A percentile compares a stretch with the other conserved stretches of the same genome.
Evolutionary conservation across 2,329 filamentous ascomycete genomes (phyloP).

Genomic region (Monilinia fructicola): DNA sequence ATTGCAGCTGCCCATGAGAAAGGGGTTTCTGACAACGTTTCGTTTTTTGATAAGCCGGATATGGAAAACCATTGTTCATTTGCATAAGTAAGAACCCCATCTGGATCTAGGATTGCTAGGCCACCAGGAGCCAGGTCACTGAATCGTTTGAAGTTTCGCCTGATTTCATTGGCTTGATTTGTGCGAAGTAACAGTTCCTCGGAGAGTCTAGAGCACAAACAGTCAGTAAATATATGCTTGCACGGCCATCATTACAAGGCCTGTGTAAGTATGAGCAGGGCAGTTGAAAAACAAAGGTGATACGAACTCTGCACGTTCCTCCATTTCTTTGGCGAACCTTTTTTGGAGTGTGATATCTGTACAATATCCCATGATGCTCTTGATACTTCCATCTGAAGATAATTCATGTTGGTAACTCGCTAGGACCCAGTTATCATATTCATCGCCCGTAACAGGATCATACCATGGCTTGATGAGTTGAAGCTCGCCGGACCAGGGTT

Average conservation of each 20-base stretch:
- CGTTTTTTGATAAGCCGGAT: slow-evolving; percentile 12
- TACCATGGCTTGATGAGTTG: slow-evolving; percentile 61
- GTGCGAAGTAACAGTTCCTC: slow-evolving; percentile 67
- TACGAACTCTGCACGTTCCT: slow-evolving; percentile 59
- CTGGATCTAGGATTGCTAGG: slow-evolving; percentile 25
- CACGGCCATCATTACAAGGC: not conserved
- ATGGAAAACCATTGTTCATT: slow-evolving; percentile 26
- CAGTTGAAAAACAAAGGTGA: not conserved
- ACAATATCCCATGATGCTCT: slow-evolving; percentile 74
- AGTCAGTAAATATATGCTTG: not conserved
- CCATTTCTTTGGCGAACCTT: slow-evolving; percentile 77
- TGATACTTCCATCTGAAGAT: slow-evolving; percentile 60
- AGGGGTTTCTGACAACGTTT: not conserved
- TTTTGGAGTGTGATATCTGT: slow-evolving; percentile 85
- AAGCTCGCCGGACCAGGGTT: slow-evolving; percentile 69
- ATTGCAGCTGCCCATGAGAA: slow-evolving; percentile 21
- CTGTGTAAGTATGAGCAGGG: not conserved
- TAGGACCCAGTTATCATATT: slow-evolving; percentile 70
- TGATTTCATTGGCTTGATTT: slow-evolving; percentile 61
- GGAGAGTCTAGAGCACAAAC: slow-evolving; percentile 56
- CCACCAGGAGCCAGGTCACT: slow-evolving; percentile 73
- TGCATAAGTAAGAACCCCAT: slow-evolving; percentile 22
- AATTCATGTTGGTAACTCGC: slow-evolving; percentile 74
- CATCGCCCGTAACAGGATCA: slow-evolving; percentile 57
- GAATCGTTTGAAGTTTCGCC: slow-evolving; percentile 77